A percentile compares a stretch with the other conserved stretches of the same genome.
Conservation (phyloP, 164 flowering plant genomes). For the Akebia trifoliata region DNA sequence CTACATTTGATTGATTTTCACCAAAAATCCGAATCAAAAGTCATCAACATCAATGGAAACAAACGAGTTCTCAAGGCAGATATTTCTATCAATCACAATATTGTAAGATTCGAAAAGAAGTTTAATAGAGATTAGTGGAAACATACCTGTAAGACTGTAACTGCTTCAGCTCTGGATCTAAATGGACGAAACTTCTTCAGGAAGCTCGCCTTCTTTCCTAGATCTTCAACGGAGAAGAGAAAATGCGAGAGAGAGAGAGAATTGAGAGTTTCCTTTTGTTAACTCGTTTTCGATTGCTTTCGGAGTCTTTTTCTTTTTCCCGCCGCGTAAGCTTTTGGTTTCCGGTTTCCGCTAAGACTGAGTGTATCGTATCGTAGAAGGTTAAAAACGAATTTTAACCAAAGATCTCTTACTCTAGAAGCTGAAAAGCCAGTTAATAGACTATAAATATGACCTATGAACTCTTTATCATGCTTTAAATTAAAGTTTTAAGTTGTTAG, state of each 20-base stretch:
- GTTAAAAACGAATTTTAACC: background rate
- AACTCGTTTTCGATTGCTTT: background rate
- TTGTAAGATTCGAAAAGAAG: no score
- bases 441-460: no score
- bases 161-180: background rate
- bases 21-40: no score
- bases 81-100: no score
- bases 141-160: constrained; percentile 9
- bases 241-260: background rate
- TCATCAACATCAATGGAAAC: no score
- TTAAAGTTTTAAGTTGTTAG: background rate
- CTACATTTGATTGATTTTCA: no score
- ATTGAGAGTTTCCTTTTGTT: background rate
- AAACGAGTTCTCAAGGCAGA: no score
- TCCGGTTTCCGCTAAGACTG: background rate
- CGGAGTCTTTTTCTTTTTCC: constrained; percentile 3
- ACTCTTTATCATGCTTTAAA: no score
- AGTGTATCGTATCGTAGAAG: constrained; percentile 4
- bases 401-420: no score
- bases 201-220: background rate
- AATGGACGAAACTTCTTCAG: background rate
- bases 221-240: constrained; percentile 5
- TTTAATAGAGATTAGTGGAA: background rate
- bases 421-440: no score
- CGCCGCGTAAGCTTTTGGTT: constrained; percentile 7